phyloP scores from a whole-genome alignment of 306 rosid genomes.

The Sicyos edulis region DNA sequence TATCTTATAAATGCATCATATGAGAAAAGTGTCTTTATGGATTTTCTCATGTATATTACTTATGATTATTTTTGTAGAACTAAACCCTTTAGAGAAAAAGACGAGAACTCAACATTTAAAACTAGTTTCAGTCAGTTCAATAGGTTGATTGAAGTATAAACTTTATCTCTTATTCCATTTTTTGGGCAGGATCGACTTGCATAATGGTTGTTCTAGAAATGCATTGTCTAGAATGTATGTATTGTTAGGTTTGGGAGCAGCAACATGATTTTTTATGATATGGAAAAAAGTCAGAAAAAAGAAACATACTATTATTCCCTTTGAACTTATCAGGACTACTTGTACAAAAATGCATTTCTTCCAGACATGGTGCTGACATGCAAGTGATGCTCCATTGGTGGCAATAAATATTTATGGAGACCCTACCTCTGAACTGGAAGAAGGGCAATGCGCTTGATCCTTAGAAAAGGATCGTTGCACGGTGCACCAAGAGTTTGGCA shows the following conservation, averaged over 20 bases:
- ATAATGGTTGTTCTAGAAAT: constrained; percentile 6
- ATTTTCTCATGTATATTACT: constrained; percentile 69
- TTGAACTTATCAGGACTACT: neutral
- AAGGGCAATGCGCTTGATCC: neutral
- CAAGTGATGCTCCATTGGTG: neutral
- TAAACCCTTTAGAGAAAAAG: constrained; percentile 30
- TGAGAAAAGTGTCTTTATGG: constrained; percentile 56
- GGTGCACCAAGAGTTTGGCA: neutral
- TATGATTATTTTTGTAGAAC: constrained; percentile 50
- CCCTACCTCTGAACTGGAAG: neutral
- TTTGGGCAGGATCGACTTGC: constrained; percentile 11
- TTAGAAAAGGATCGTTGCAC: constrained; percentile 15
- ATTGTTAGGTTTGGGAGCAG: neutral
- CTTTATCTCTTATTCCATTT: constrained; percentile 1
- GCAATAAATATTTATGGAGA: neutral
- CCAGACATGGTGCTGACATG: neutral
- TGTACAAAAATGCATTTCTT: neutral
- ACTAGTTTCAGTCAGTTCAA: constrained; percentile 28
- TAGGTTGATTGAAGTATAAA: constrained; percentile 29
- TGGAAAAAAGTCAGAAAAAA: constrained; percentile 3
- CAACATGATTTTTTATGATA: neutral
- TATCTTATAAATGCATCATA: constrained; percentile 31
- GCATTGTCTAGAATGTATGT: neutral
- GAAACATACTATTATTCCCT: neutral
- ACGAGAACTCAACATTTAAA: constrained; percentile 30